Base-by-base conservation (phyloP, 176 grass and related monocot species). In the Zizania latifolia region DNA sequence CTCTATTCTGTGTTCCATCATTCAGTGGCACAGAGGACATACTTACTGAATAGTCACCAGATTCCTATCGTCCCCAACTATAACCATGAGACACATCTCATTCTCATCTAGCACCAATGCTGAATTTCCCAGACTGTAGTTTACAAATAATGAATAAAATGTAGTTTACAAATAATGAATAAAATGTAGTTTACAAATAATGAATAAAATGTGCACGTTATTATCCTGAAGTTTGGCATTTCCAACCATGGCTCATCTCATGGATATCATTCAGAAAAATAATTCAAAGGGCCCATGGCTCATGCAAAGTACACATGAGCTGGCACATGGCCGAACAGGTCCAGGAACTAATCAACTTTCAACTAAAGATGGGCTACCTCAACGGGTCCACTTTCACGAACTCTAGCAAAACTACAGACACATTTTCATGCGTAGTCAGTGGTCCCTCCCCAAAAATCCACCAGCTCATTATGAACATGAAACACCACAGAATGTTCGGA, bases 271-370 rank as follows among this genome's bases (percentile, higher is more conserved):
- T 58, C 17, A 56, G 12, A 33, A 41, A 57, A 71, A 31, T 44
- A 58, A 43, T 75, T 19, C 17, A 27, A 16, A 27, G 66, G 58
- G 16, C 31, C 60, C 13, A 60, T 65, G 36, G 54, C 22, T 39
- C 37, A 71, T 11, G 40, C 38, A 24, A 74, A 87, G 73, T 76
- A 83, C 65, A 0, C 12, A 31, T 63, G 54, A 63, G 68, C 79
- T 87, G 58, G 34, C 60, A 68, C 74, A 51, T 66, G 73, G 31
- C 10, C 14, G 23, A 78, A 50, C 62, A 32, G 60, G 67, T 40
- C 65, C 48, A 19, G 58, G 54, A 72, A 67, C 66, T 30, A 83
- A 71, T 80, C 12, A 70, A 75, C 48, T 65, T 62, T 80, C 12
- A 70, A 75, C 48, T 65, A 78, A 87, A 72, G 29, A 39, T 50